Evolutionary conservation across 2,329 filamentous ascomycete genomes (phyloP).

Genomic region (Apiospora phragmitis): DNA sequence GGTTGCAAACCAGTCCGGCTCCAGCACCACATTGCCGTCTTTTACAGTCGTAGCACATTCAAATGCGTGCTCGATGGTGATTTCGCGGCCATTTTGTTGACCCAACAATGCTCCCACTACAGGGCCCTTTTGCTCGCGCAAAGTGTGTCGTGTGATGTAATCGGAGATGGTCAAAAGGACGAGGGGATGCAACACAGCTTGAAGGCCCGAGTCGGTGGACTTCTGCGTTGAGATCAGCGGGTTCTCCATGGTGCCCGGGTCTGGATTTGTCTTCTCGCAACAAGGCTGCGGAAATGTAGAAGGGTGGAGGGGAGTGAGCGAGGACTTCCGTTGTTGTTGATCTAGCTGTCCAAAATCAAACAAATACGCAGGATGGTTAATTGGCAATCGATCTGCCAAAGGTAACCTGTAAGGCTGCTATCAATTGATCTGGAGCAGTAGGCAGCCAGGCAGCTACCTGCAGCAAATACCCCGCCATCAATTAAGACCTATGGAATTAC

Average conservation of each 20-base stretch:
- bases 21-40: slow-evolving; percentile 61
- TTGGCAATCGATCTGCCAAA: neutral
- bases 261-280: neutral
- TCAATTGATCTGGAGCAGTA: neutral
- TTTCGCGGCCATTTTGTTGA: slow-evolving; percentile 84
- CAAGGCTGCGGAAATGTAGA: neutral
- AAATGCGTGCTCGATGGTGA: slow-evolving; percentile 92
- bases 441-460: neutral
- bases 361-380: neutral
- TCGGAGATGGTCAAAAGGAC: slow-evolving; percentile 96
- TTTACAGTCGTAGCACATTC: slow-evolving; percentile 65
- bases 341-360: neutral
- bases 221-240: slow-evolving; percentile 67
- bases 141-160: slow-evolving; percentile 87
- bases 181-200: slow-evolving; percentile 85
- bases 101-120: slow-evolving; percentile 87
- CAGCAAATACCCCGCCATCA: slow-evolving; percentile 2
- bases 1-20: slow-evolving; percentile 71
- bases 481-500: neutral
- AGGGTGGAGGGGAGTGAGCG: neutral
- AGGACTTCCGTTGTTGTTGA: neutral
- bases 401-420: neutral
- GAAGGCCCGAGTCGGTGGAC: slow-evolving; percentile 71
- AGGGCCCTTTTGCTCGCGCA: slow-evolving; percentile 73
- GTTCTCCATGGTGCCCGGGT: slow-evolving; percentile 49